Evolutionary conservation across 139 green algal species (phyloP).

Genomic region (Tetradesmus lagerheimii): DNA sequence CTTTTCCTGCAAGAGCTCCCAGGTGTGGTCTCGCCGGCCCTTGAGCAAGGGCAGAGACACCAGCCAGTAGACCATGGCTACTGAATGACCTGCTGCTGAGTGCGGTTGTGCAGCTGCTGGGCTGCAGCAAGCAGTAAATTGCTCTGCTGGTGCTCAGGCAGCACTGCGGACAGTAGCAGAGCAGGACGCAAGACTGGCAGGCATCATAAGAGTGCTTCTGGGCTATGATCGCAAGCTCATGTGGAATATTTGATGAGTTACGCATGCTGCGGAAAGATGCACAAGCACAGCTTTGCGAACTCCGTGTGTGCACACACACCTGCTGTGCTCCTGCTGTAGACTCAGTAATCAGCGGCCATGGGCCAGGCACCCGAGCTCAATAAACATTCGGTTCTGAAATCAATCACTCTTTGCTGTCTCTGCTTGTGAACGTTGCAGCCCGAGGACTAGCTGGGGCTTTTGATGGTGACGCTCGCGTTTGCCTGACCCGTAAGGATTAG

Average conservation of each 20-base stretch:
- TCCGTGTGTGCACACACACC: not conserved
- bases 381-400: not conserved
- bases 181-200: not conserved
- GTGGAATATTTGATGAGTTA: not conserved
- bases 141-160: not conserved
- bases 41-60: constrained; percentile 73
- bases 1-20: constrained; percentile 82
- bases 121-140: not conserved
- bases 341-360: not conserved
- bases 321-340: not conserved
- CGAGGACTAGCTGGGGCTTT: not conserved
- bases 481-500: not conserved
- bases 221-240: not conserved
- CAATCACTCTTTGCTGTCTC: no score
- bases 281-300: not conserved
- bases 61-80: constrained; percentile 81
- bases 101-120: not conserved
- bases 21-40: constrained; percentile 65
- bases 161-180: not conserved
- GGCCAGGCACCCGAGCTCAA: not conserved
- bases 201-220: not conserved
- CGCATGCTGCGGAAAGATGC: not conserved
- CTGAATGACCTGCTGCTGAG: not conserved
- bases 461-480: not conserved
- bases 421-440: not conserved